Evolutionary conservation across 495 filamentous ascomycete genomes (phyloP).

Genomic region (Daldinia vernicosa): DNA sequence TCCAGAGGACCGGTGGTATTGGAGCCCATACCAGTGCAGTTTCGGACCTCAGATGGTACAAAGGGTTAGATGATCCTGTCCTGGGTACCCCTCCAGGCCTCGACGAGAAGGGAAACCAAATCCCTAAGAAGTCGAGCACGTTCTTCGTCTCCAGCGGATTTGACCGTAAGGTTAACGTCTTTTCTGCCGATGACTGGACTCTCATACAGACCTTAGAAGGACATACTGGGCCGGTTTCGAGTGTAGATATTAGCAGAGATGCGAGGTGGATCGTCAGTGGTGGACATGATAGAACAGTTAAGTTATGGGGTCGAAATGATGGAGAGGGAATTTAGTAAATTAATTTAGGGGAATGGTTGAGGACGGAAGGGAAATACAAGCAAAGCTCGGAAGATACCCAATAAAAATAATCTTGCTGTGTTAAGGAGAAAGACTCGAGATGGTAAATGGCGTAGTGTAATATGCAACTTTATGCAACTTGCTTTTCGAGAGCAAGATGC

Average conservation of each 20-base stretch:
- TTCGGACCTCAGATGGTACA: conserved; percentile 92
- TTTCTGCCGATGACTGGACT: conserved; percentile 95
- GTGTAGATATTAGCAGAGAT: conserved; percentile 85
- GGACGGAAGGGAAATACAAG: neutral
- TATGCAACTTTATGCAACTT: too few species aligned
- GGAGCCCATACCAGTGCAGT: conserved; percentile 93
- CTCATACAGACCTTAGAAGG: conserved; percentile 86
- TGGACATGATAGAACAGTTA: conserved; percentile 93
- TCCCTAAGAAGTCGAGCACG: conserved; percentile 76
- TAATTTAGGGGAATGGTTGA: neutral
- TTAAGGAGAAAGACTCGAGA: neutral
- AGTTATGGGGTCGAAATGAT: conserved; percentile 93
- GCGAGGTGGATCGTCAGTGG: conserved; percentile 91
- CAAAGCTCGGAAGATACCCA: conserved; percentile 41
- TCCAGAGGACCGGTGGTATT: conserved; percentile 80
- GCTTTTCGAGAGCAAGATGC: neutral
- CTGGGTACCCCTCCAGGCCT: conserved; percentile 64
- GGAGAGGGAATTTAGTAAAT: conserved; percentile 54
- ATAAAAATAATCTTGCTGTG: conserved; percentile 18
- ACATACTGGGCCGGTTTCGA: conserved; percentile 90
- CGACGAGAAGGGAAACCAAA: conserved; percentile 69
- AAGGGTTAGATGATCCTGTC: conserved; percentile 74
- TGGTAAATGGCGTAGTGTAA: neutral
- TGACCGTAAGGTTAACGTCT: conserved; percentile 94
- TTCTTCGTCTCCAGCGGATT: conserved; percentile 93